phyloP scores from a whole-genome alignment of 768 basidiomycete species.

The Lentinus brumalis region DNA sequence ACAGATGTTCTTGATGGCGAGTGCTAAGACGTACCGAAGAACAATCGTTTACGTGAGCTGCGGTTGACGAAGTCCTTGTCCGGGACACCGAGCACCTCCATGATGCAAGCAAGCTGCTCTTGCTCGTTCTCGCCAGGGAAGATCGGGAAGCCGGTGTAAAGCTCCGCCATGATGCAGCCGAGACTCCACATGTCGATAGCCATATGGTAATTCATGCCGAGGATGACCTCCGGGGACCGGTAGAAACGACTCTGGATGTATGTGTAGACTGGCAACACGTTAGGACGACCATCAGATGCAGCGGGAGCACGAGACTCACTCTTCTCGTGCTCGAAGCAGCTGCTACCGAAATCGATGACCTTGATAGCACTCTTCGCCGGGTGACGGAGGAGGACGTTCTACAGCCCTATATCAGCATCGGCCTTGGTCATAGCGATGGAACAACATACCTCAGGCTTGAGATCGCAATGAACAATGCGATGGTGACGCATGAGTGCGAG shows the following conservation, averaged over 20 bases:
- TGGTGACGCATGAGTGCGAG: constrained; percentile 94
- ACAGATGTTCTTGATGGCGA: neutral
- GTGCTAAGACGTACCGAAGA: constrained; percentile 73
- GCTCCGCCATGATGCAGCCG: constrained; percentile 95
- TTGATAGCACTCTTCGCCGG: constrained; percentile 96
- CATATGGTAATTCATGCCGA: constrained; percentile 99
- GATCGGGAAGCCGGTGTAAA: constrained; percentile 97
- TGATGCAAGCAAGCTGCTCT: constrained; percentile 97
- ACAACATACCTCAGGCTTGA: constrained; percentile 89
- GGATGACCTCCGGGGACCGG: constrained; percentile 98
- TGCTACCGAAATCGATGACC: constrained; percentile 98
- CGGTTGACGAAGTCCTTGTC: constrained; percentile 95
- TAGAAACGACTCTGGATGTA: constrained; percentile 99
- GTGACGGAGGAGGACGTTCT: constrained; percentile 95
- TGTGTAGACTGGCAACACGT: constrained; percentile 76
- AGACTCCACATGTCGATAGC: constrained; percentile 99
- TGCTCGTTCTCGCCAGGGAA: constrained; percentile 99
- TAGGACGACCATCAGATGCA: neutral
- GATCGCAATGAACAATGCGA: constrained; percentile 96
- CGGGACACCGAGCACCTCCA: constrained; percentile 96
- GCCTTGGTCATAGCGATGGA: neutral
- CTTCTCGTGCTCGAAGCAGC: constrained; percentile 98
- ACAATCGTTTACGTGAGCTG: constrained; percentile 90
- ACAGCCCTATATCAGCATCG: constrained; percentile 6
- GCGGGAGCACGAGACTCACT: constrained; percentile 52